Conservation (phyloP, 2,329 filamentous ascomycete genomes). For the Cercospora sesami region DNA sequence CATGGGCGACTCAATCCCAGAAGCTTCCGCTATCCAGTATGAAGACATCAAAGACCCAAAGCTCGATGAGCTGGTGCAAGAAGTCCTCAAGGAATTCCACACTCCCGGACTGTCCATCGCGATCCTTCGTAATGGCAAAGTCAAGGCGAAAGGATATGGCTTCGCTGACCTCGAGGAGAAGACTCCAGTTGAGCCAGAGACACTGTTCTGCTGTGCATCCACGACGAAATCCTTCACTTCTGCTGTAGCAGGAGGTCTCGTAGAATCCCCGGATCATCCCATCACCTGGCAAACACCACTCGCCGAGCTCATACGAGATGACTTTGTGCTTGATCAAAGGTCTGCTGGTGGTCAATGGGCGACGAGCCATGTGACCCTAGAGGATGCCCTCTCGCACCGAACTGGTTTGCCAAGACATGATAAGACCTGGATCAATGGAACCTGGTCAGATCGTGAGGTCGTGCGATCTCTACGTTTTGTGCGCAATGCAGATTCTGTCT, state of each 20-base stretch:
- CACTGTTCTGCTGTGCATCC: conserved; percentile 34
- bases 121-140: conserved; percentile 21
- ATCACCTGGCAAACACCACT: conserved; percentile 43
- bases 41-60: conserved; percentile 13
- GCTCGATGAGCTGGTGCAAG: conserved; percentile 22
- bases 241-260: conserved; percentile 30
- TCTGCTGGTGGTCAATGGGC: conserved; percentile 25
- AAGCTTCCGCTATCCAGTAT: conserved; percentile 3
- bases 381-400: conserved; percentile 41
- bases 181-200: conserved; percentile 29
- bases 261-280: conserved; percentile 30
- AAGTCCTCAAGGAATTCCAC: conserved; percentile 24
- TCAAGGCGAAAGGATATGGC: conserved; percentile 24
- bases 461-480: conserved; percentile 48
- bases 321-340: conserved; percentile 39
- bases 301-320: conserved; percentile 38
- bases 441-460: conserved; percentile 40
- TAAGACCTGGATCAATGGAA: conserved; percentile 29
- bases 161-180: conserved; percentile 10
- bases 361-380: conserved; percentile 36
- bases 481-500: not conserved
- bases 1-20: not conserved
- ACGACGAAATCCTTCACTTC: conserved; percentile 39
- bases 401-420: conserved; percentile 41
- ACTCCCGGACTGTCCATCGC: conserved; percentile 27